A percentile compares a stretch with the other conserved stretches of the same genome.
phyloP scores from a whole-genome alignment of 2,329 filamentous ascomycete genomes.

The Venturia effusa region DNA sequence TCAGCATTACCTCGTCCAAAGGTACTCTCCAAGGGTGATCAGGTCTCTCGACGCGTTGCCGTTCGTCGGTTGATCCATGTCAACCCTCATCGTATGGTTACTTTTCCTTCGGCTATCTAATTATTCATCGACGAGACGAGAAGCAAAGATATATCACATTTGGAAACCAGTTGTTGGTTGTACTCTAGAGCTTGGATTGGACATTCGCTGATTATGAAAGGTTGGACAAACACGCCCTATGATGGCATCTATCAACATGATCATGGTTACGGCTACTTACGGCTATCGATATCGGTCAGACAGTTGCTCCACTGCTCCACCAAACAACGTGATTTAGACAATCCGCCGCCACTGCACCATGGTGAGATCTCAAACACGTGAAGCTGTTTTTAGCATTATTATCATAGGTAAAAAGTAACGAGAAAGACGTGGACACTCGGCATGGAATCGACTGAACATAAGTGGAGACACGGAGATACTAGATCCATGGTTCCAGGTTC shows the following conservation, averaged over 20 bases:
- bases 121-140: background rate
- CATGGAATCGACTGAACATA: too few species aligned
- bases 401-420: too few species aligned
- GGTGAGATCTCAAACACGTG: too few species aligned
- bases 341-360: too few species aligned
- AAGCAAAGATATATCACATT: background rate
- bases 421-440: too few species aligned
- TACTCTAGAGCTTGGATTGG: background rate
- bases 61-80: background rate
- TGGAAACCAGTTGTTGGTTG: background rate
- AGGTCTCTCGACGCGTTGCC: background rate
- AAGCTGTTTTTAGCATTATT: too few species aligned
- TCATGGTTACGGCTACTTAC: background rate
- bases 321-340: too few species aligned
- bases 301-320: too few species aligned
- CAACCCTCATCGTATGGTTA: background rate
- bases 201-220: background rate
- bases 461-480: too few species aligned
- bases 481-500: too few species aligned
- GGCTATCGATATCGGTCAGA: background rate
- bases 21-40: conserved; percentile 24
- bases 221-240: background rate
- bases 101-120: background rate
- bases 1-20: conserved; percentile 26
- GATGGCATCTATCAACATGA: background rate